Evolutionary conservation across 2,329 filamentous ascomycete species (phyloP), one percentile per base, ranked within the genome.

Genomic region (Aspergillus terreus): DNA sequence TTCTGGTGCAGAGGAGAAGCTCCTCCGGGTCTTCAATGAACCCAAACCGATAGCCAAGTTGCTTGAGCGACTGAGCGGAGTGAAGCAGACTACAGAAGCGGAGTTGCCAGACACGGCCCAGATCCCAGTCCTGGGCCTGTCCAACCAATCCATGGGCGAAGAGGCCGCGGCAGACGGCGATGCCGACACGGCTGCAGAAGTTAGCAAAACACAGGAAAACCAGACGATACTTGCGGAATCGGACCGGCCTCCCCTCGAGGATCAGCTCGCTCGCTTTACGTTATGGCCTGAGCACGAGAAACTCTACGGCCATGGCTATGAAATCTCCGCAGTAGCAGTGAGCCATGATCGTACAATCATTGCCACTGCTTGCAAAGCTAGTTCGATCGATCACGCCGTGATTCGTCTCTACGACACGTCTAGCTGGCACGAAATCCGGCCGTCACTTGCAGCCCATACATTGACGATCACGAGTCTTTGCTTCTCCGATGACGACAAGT

Each of bases 201-300:
- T 55, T 9, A 55, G 59, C 17, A 49, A 61, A 44, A 51, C 57
- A 12, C 56, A 57, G 19, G 52, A 58, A 50, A 59, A 50, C 17
- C 59, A 64, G 25, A 55, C 52, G 35, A 47, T 60, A 27, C 56
- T 64, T 19, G 53, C 91, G 6, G 80, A 86, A 41, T 78, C 87
- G 47, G 73, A 82, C 40, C 84, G 88, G 58, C 92, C 94, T 10
- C 92, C 94, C 0, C 80, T 90, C 33, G 94, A 99, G 71, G 94
- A 97, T 69, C 86, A 90, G 49, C 82, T 99, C 2, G 87, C 91
- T 21, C 85, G 92, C 7, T 86, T 95, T 69, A 95, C 94, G 0
- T 83, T 99, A 30, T 99, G 92, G 91, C 94, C 94, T 3, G 94
- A 99, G 68, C 84, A 84, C 6, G 94, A 99, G 71, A 99, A 99